Conservation (phyloP, 495 filamentous ascomycete species). For the Cryomyces minteri region DNA sequence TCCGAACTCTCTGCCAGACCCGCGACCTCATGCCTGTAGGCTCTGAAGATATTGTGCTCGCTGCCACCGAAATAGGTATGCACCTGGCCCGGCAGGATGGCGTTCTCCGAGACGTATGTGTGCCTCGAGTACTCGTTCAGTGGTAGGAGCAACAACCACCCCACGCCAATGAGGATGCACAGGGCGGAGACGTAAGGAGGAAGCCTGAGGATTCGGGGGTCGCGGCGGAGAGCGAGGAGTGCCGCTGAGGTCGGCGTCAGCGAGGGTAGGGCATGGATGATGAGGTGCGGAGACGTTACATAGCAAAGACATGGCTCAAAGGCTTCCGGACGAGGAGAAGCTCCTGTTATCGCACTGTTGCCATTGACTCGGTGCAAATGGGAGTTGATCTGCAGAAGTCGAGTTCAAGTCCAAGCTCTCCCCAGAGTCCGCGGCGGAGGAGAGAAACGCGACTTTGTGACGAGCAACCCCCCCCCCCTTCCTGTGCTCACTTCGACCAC, state of each 20-base stretch:
- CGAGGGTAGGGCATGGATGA: no score
- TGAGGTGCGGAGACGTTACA: no score
- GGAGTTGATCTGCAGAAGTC: no score
- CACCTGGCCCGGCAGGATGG: constrained; percentile 85
- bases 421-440: no score
- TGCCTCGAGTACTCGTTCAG: constrained; percentile 78
- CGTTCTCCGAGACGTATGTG: constrained; percentile 97
- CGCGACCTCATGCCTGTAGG: constrained; percentile 68
- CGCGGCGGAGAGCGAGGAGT: constrained; percentile 34
- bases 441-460: no score
- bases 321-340: no score
- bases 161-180: constrained; percentile 76
- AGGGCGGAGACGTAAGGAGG: constrained; percentile 71
- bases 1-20: constrained; percentile 7
- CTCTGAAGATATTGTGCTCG: constrained; percentile 87
- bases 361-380: no score
- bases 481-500: background rate
- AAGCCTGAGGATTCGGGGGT: constrained; percentile 50
- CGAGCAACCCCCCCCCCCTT: background rate
- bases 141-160: constrained; percentile 85
- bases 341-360: no score
- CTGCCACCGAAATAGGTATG: constrained; percentile 94
- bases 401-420: no score
- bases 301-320: no score
- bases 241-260: background rate